A percentile compares a stretch with the other conserved stretches of the same genome.
Conservation (phyloP, 352 stramenopile genomes). For the Phytophthora chlamydospora region DNA sequence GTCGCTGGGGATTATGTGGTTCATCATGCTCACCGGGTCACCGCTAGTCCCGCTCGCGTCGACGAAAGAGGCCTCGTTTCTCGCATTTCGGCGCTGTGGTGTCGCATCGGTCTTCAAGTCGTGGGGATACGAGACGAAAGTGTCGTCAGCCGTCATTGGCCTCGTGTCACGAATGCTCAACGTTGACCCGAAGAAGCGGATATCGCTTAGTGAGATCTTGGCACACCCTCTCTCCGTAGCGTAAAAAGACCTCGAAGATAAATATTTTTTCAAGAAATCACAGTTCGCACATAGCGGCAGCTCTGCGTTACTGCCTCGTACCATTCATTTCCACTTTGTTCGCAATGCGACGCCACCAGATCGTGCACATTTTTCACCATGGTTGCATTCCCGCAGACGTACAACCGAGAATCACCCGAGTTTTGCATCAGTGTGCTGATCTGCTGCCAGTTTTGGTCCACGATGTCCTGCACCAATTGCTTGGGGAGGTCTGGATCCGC, state of each 20-base stretch:
- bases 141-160: neutral
- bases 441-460: constrained; percentile 26
- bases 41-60: neutral
- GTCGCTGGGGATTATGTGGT: constrained; percentile 3
- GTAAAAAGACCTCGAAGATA: neutral
- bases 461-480: constrained; percentile 33
- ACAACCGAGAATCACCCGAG: constrained; percentile 22
- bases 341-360: constrained; percentile 2
- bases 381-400: constrained; percentile 26
- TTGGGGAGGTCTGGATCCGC: constrained; percentile 4
- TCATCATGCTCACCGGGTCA: neutral
- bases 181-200: neutral
- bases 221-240: neutral
- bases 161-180: constrained; percentile 1
- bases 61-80: too few relatives aligned
- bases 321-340: constrained; percentile 9
- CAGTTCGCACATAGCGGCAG: constrained; percentile 20
- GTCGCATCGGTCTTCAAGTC: too few relatives aligned
- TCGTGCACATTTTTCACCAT: constrained; percentile 24
- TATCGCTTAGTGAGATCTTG: constrained; percentile 8
- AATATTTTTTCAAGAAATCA: constrained; percentile 11
- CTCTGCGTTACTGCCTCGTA: constrained; percentile 18
- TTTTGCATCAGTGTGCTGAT: constrained; percentile 15
- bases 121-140: too few relatives aligned
- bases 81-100: too few relatives aligned